Conservation (phyloP, 805 yeast species). For the Ogataea haglerorum region DNA sequence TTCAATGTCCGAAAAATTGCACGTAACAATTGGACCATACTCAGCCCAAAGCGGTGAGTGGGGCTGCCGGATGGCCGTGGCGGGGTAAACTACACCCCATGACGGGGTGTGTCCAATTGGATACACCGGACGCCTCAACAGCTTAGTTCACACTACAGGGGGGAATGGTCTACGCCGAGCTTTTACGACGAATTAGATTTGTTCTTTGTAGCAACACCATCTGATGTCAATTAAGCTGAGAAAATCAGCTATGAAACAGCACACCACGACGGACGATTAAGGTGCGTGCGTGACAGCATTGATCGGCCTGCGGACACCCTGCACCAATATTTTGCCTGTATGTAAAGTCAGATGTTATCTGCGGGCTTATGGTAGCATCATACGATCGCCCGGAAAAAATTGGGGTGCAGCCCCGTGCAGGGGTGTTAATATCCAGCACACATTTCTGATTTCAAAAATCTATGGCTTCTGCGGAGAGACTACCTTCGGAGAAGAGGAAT, state of each 20-base stretch:
- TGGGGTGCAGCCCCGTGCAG: slow-evolving; percentile 3
- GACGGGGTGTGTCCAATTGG: slow-evolving; percentile 2
- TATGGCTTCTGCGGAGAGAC: slow-evolving; percentile 2
- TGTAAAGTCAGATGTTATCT: not conserved
- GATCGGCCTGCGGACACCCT: not conserved
- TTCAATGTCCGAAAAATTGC: slow-evolving; percentile 3
- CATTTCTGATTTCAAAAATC: not conserved
- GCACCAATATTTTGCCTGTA: not conserved
- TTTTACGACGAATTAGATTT: not conserved
- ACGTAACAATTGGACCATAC: slow-evolving; percentile 2
- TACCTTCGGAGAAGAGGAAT: slow-evolving; percentile 2
- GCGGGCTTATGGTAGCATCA: slow-evolving; percentile 1
- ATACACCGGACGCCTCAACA: not conserved
- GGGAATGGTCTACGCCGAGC: not conserved
- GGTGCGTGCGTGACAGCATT: not conserved
- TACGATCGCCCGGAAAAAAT: slow-evolving; percentile 8
- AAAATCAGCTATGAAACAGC: not conserved
- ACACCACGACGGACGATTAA: not conserved
- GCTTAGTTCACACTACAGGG: not conserved
- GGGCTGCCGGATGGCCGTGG: slow-evolving; percentile 11
- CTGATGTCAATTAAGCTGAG: no score
- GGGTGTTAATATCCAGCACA: slow-evolving; percentile 1
- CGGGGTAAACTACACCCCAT: slow-evolving; percentile 9
- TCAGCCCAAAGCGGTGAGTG: not conserved
- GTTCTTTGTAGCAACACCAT: not conserved